Conservation (phyloP, 345 rosid genomes). For the Eutrema heterophyllum region DNA sequence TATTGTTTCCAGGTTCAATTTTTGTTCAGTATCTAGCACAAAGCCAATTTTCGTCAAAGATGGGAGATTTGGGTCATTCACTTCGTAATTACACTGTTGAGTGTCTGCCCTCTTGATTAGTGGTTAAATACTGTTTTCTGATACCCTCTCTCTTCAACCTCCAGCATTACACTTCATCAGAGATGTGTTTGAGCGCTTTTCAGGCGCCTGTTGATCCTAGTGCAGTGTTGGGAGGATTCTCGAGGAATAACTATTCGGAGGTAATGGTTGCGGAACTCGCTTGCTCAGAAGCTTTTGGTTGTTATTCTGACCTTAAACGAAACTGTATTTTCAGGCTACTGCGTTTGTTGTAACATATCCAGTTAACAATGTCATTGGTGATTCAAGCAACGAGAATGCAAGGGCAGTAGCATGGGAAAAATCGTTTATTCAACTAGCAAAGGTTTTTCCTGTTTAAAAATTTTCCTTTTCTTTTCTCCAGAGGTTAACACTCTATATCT, state of each 20-base stretch:
- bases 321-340: slow-evolving; percentile 66
- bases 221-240: slow-evolving; percentile 88
- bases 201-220: slow-evolving; percentile 97
- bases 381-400: slow-evolving; percentile 49
- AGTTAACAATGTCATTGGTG: slow-evolving; percentile 71
- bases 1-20: slow-evolving; percentile 82
- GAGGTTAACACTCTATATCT: neutral
- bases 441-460: slow-evolving; percentile 44
- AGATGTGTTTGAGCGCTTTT: slow-evolving; percentile 81
- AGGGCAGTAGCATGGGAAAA: slow-evolving; percentile 94
- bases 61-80: neutral
- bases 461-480: neutral
- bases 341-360: slow-evolving; percentile 91
- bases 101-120: neutral
- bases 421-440: slow-evolving; percentile 75
- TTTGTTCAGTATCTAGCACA: slow-evolving; percentile 3
- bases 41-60: slow-evolving; percentile 5
- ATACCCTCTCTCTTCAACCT: slow-evolving; percentile 12
- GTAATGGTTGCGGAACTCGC: slow-evolving; percentile 41
- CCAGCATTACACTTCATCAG: slow-evolving; percentile 92
- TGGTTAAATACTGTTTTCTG: slow-evolving; percentile 12
- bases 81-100: slow-evolving; percentile 4
- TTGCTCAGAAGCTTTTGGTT: slow-evolving; percentile 17
- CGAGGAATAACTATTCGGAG: slow-evolving; percentile 82
- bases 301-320: neutral